Conservation (phyloP, 2,329 filamentous ascomycete genomes). For the Decorospora gaudefroyi region DNA sequence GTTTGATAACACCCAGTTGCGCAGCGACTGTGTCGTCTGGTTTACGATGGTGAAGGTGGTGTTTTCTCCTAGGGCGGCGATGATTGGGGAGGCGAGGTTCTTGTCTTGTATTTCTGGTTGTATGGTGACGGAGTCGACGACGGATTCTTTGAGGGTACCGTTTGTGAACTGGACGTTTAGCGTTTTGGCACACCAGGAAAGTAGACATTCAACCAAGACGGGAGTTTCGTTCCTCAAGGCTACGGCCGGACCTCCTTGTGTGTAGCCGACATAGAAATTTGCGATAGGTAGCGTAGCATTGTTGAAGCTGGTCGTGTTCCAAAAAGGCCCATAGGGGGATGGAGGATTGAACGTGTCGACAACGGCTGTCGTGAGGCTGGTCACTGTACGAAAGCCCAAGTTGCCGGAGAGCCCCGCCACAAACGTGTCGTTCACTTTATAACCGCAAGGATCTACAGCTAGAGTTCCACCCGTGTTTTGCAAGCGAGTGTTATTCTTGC, state of each 20-base stretch:
- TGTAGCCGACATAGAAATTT: conserved; percentile 24
- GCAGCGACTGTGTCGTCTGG: not conserved
- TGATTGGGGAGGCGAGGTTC: not conserved
- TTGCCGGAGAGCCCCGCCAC: conserved; percentile 3
- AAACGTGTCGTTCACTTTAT: conserved; percentile 15
- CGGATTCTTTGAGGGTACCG: conserved; percentile 11
- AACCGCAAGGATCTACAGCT: conserved; percentile 16
- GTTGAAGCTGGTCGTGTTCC: conserved; percentile 19
- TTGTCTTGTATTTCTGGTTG: not conserved
- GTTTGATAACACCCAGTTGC: not conserved
- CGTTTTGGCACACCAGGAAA: conserved; percentile 21
- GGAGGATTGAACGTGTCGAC: not conserved
- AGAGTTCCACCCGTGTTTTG: not conserved
- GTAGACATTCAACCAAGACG: conserved; percentile 20
- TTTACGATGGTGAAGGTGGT: not conserved
- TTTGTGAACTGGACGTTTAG: conserved; percentile 5
- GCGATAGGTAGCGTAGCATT: conserved; percentile 11
- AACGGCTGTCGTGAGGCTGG: conserved; percentile 5
- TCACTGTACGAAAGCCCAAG: not conserved
- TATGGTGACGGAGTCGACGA: not conserved
- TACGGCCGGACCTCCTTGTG: conserved; percentile 11
- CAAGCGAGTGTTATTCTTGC: conserved; percentile 5
- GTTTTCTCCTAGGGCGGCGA: not conserved
- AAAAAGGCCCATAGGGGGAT: not conserved
- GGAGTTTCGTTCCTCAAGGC: conserved; percentile 18